Conservation (phyloP, 2,329 filamentous ascomycete species). For the Camillea tinctor region DNA sequence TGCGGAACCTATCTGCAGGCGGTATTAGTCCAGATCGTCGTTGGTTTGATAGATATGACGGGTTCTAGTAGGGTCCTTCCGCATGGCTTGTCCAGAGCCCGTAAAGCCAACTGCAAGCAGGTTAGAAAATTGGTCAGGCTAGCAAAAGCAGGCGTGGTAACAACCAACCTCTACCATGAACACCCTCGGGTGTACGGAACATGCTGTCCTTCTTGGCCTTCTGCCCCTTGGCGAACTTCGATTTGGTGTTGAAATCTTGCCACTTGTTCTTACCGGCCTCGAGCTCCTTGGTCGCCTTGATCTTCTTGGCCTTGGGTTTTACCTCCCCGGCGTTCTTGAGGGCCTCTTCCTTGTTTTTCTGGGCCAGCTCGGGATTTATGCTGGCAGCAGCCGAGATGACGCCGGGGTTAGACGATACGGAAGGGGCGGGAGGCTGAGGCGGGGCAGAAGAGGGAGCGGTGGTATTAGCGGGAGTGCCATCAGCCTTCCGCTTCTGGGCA, state of each 20-base stretch:
- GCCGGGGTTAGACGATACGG: conserved; percentile 39
- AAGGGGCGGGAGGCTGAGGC: conserved; percentile 31
- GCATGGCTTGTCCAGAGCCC: conserved; percentile 92
- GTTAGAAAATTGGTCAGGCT: conserved; percentile 28
- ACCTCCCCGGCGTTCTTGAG: conserved; percentile 68
- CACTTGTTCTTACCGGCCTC: conserved; percentile 91
- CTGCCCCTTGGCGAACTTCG: conserved; percentile 61
- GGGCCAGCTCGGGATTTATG: conserved; percentile 51
- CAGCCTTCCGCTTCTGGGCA: conserved; percentile 81
- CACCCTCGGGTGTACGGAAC: conserved; percentile 88
- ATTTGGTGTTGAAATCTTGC: conserved; percentile 86
- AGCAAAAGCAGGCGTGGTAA: not conserved
- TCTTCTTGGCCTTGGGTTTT: conserved; percentile 79
- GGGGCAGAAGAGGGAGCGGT: conserved; percentile 33
- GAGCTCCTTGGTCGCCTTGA: conserved; percentile 85
- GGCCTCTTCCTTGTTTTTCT: conserved; percentile 56
- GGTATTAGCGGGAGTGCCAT: conserved; percentile 61
- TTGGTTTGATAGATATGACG: conserved; percentile 82
- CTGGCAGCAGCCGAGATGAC: conserved; percentile 59
- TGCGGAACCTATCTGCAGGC: conserved; percentile 24
- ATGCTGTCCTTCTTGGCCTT: conserved; percentile 85
- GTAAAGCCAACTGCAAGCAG: conserved; percentile 79
- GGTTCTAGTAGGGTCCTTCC: conserved; percentile 79
- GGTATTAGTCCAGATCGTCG: conserved; percentile 66
- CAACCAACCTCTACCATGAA: conserved; percentile 76